Conservation (phyloP, 2,329 filamentous ascomycete species). For the Neonectria coccinea region DNA sequence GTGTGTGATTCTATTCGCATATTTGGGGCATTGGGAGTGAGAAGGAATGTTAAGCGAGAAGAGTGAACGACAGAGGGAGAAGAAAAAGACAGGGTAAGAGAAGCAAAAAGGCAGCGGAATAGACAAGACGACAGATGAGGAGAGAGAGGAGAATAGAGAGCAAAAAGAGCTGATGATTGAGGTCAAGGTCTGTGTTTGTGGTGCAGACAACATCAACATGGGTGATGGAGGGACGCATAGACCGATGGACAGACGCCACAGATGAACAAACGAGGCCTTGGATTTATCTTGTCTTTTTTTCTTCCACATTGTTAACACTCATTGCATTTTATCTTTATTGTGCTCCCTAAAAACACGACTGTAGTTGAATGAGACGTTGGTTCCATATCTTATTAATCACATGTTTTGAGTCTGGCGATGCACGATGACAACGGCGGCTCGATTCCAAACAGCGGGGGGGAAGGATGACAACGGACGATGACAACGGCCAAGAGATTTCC, state of each 20-base stretch:
- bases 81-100: neutral
- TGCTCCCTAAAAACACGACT: too few relatives aligned
- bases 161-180: neutral
- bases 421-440: neutral
- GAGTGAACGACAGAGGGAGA: neutral
- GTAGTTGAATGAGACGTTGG: too few relatives aligned
- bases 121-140: neutral
- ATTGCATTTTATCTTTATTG: neutral
- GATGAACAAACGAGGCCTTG: neutral
- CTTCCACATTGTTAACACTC: neutral
- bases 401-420: neutral
- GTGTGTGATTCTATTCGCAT: neutral
- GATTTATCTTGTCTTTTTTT: neutral
- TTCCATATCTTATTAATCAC: neutral
- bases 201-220: neutral
- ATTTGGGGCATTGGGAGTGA: neutral
- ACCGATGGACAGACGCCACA: neutral
- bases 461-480: neutral
- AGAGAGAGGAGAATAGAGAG: neutral
- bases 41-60: neutral
- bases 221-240: neutral
- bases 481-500: slow-evolving; percentile 16
- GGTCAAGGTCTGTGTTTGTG: neutral
- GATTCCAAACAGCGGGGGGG: too few relatives aligned
- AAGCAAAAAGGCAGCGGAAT: too few relatives aligned